Evolutionary conservation across 257 asterid genomes (phyloP), one percentile per base, ranked within the genome.

Genomic region (Nicotiana benthamiana): DNA sequence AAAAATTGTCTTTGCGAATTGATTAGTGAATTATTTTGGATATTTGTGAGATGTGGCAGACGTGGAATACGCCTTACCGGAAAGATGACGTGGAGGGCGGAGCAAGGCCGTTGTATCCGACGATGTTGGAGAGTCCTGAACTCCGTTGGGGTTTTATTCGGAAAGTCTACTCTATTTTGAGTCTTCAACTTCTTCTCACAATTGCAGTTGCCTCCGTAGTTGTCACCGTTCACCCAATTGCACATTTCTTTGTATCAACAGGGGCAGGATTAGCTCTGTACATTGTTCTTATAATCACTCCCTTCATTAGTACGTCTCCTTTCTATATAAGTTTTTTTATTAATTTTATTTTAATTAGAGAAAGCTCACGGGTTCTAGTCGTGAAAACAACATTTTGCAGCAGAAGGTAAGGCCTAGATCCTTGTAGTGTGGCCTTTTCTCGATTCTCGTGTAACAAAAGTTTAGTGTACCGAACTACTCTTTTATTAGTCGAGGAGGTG

Each of bases 81-180:
- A 91, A 91, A 72, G 79, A 68, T 70, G 94, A 92, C 60, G 24
- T 88, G 88, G 95, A 92, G 61, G 61, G 75, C 63, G 89, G 89
- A 15, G 56, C 52, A 57, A 74, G 79, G 46, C 89, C 82, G n/a
- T 59, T 91, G 54, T 85, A 88, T 75, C 95, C 92, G 15, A 77
- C 79, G 36, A 92, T 89, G 92, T 75, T 86, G 76, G 97, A 90
- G 81, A 81, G 65, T 56, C 93, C 91, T 9, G 79, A 85, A 64
- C 87, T 92, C 82, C 87, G 90, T 57, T 91, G 97, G 94, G 80
- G 81, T 18, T 92, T 92, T 59, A 88, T 92, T 27, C 84, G 91
- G 53, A 92, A 92, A 83, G 87, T 90, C 1, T 92, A 92, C 60
- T 75, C 88, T 0, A 91, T 91, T 30, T 81, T 92, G 18, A 51